Evolutionary conservation across 164 flowering plant species (phyloP), one percentile per base, ranked within the genome.

Genomic region (Vitis amurensis): DNA sequence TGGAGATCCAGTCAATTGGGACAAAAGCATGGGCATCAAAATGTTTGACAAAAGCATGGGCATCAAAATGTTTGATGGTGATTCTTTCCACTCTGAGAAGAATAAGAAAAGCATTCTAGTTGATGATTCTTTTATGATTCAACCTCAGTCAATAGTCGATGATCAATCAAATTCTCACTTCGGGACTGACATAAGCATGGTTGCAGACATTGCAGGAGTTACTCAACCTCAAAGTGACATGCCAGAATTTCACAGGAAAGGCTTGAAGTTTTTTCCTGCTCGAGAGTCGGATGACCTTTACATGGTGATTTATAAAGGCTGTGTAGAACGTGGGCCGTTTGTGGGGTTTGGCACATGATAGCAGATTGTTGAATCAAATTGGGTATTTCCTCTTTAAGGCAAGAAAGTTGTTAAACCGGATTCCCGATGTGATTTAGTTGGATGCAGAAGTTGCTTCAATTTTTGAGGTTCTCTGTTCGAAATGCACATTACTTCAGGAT

Each of bases 61-160:
- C 55, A 70, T 61, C 65, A 77, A 72, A 51, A 74, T 79, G 37
- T 71, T 82, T 64, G 78, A 79, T 51, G 81, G 78, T n/a, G 80
- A 82, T 56, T 72, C 76, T 67, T 57, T 74, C 9, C 65, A 63
- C 17, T 16, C 29, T 23, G 74, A 68, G 59, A 77, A 76, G 51
- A 68, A 50, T 49, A 82, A 69, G 71, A 80, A 73, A 74, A 84
- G 80, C 64, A 71, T 74, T 69, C 30, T 82, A 31, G 77, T 66
- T 65, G 95, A 93, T 75, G 95, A 93, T 71, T 91, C 98, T 50
- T 83, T 91, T 76, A 88, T 91, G 87, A 76, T 93, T 66, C 90
- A 85, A 64, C 67, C 76, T 53, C 85, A 76, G 55, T 50, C 83
- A 68, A 17, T 29, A 6, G 71, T 50, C 37, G 77, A 77, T 55